These are phyloP conservation scores for Eimeria maxima DNA, from an alignment of 169 alveolate species.

Conservation along the genomic window DNA sequence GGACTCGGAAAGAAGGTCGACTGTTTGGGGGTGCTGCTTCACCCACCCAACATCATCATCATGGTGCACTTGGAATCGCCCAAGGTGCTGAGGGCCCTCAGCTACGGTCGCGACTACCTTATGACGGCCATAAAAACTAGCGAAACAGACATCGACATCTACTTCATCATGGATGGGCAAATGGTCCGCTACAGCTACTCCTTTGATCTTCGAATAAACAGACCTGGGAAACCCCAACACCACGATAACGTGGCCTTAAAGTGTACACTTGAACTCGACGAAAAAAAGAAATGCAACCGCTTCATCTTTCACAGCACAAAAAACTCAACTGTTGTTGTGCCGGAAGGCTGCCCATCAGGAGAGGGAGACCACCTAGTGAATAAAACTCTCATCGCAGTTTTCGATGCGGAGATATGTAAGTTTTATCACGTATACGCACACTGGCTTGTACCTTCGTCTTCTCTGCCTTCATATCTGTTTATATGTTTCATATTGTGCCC, in stretches of 20 bases:
- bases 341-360: constrained; percentile 75
- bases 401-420: constrained; percentile 81
- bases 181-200: constrained; percentile 86
- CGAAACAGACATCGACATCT: constrained; percentile 88
- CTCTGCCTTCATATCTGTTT: too few relatives aligned
- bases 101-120: constrained; percentile 85
- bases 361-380: constrained; percentile 78
- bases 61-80: constrained; percentile 87
- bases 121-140: constrained; percentile 87
- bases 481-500: too few relatives aligned
- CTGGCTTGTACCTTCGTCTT: neutral
- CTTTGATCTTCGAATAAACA: constrained; percentile 86
- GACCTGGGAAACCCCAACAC: constrained; percentile 85
- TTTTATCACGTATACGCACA: neutral
- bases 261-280: constrained; percentile 42
- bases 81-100: constrained; percentile 84
- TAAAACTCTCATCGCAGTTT: constrained; percentile 59
- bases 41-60: constrained; percentile 86
- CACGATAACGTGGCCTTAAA: constrained; percentile 83
- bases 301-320: constrained; percentile 46
- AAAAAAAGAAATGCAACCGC: constrained; percentile 14
- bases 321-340: neutral
- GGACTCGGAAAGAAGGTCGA: constrained; percentile 86
- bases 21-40: constrained; percentile 85
- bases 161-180: constrained; percentile 87